Base-by-base conservation (phyloP, 805 yeast genomes). In the Ogataea kodamae region DNA sequence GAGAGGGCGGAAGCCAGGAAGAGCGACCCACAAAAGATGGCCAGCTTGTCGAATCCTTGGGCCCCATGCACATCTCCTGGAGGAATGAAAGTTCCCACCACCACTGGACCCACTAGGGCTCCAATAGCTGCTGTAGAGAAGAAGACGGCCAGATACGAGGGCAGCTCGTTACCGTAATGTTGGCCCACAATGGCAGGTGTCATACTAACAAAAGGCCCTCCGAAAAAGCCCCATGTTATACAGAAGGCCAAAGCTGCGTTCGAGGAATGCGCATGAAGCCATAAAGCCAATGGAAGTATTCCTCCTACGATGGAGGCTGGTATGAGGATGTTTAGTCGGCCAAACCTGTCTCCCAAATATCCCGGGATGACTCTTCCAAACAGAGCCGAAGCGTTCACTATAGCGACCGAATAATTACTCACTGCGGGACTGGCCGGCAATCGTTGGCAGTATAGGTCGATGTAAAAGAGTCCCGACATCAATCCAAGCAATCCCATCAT, bases 391-490 rank as follows among this genome's bases (percentile, higher is more conserved):
- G 72, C 65, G 16, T 46, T 46, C 28, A 43, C 37, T 9, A 46
- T 41, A 6, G 50, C 41, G 65, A 72, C 20, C 70, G 58, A 76
- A 73, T 70, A 23, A 75, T 74, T 7, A 72, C 54, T 3, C 66
- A 75, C 13, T 66, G 59, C 3, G 75, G 64, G 57, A 14, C 76
- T 67, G 43, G 67, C 72, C 30, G 70, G 68, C 5, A 76, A 68
- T 45, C 77, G 52, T 15, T 70, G 65, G 52, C 76, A 75, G 35
- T 74, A 58, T 21, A 73, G 59, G 22, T 74, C 68, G 17, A 73
- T 75, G 46, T 76, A 76, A 2, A 79, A 81, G 37, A 75, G 62
- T 54, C 73, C 65, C n/a, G 78, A 66, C 20, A 66, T 56, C 7
- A 65, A 30, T 1, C 47, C 44, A 11, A 54, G 22, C 29, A 52